A percentile compares a stretch with the other conserved stretches of the same genome.
phyloP scores from a whole-genome alignment of 139 green algal genomes.

The Diplosphaera chodatii region DNA sequence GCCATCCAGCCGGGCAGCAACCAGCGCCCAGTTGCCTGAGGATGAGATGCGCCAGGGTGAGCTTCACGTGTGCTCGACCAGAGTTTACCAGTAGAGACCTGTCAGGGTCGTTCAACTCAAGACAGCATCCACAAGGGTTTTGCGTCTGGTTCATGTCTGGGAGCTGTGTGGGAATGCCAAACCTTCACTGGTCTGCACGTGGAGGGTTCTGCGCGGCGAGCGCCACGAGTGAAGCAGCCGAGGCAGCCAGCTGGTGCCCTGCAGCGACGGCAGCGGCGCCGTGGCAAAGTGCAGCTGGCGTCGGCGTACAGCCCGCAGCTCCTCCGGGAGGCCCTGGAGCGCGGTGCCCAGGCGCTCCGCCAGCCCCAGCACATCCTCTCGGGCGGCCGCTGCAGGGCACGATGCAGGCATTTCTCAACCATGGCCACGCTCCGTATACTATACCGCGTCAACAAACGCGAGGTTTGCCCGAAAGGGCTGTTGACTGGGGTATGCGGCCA shows the following conservation, averaged over 20 bases:
- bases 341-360: neutral
- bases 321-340: neutral
- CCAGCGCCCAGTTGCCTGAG: neutral
- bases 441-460: too few species aligned
- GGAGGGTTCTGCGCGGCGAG: neutral
- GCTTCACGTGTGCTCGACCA: too few species aligned
- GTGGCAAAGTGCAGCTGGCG: slow-evolving; percentile 14
- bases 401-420: too few species aligned
- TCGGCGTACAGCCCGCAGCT: neutral
- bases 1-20: slow-evolving; percentile 4
- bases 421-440: too few species aligned
- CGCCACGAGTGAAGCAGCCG: slow-evolving; percentile 5
- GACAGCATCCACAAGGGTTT: too few species aligned
- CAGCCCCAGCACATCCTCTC: neutral
- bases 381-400: neutral
- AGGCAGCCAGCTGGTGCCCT: neutral
- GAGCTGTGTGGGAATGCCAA: too few species aligned
- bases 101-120: too few species aligned
- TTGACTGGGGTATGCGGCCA: too few species aligned
- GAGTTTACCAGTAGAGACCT: too few species aligned
- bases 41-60: too few species aligned
- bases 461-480: too few species aligned
- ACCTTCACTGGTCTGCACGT: neutral
- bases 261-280: neutral
- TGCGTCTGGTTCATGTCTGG: too few species aligned